These are phyloP conservation scores for Xylaria sp. DNA, from an alignment of 2,329 filamentous ascomycete genomes.

Conservation along the genomic window DNA sequence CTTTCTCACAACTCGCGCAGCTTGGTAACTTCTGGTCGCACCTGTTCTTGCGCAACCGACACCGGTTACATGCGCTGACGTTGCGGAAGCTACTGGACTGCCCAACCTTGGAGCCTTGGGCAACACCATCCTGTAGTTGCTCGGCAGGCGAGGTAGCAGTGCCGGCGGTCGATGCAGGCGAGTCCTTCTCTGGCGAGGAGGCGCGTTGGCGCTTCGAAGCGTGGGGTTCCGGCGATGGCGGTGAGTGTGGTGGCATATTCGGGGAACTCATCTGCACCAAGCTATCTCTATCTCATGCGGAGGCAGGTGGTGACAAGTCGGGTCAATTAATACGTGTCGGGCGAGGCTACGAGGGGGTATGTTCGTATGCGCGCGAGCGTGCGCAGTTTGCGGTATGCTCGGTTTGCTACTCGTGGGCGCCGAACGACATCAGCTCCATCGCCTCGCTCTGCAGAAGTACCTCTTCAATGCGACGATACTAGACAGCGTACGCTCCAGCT, in stretches of 20 bases:
- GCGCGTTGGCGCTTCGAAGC: constrained; percentile 62
- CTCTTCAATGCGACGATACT: too few relatives aligned
- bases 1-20: constrained; percentile 91
- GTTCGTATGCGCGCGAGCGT: constrained; percentile 11
- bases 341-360: constrained; percentile 6
- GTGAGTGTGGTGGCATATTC: constrained; percentile 50
- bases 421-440: constrained; percentile 26
- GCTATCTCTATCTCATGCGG: constrained; percentile 6
- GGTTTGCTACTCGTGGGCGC: constrained; percentile 22
- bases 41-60: constrained; percentile 87
- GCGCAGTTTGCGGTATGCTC: constrained; percentile 8
- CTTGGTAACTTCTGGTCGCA: constrained; percentile 92
- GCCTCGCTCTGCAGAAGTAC: background rate
- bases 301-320: constrained; percentile 4
- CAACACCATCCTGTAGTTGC: constrained; percentile 35
- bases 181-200: constrained; percentile 52
- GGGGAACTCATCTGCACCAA: constrained; percentile 15
- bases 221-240: constrained; percentile 53
- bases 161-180: constrained; percentile 44
- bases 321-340: constrained; percentile 11
- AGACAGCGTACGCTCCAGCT: background rate
- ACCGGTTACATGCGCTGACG: constrained; percentile 93
- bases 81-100: constrained; percentile 75
- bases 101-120: constrained; percentile 47
- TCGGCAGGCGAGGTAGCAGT: constrained; percentile 40